Conservation (phyloP, 768 basidiomycete genomes). For the Fomitopsis pulvina region DNA sequence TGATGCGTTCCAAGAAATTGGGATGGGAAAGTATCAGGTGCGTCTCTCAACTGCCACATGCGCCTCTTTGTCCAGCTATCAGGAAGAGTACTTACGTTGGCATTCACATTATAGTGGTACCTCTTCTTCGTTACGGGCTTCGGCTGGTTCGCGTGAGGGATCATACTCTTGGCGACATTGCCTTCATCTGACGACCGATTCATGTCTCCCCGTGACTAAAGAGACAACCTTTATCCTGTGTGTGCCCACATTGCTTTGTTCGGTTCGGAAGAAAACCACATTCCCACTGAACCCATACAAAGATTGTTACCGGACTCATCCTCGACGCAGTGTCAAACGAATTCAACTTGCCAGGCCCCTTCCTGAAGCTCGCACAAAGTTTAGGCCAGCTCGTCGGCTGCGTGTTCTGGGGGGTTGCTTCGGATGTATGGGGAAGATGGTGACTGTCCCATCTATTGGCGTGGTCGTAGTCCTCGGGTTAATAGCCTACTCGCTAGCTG, state of each 20-base stretch:
- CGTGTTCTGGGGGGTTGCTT: constrained; percentile 59
- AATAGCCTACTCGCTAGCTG: too few relatives aligned
- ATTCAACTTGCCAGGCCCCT: constrained; percentile 54
- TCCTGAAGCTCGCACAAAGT: constrained; percentile 64
- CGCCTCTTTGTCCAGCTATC: too few relatives aligned
- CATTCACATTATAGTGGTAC: constrained; percentile 47
- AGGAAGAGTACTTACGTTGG: too few relatives aligned
- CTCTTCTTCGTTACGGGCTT: constrained; percentile 65
- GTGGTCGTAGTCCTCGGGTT: too few relatives aligned
- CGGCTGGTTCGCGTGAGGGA: constrained; percentile 72
- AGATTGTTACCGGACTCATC: constrained; percentile 58
- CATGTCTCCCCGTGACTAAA: too few relatives aligned
- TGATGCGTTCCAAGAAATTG: constrained; percentile 43
- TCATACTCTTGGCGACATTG: constrained; percentile 6
- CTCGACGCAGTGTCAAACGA: constrained; percentile 58
- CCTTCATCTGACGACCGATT: neutral
- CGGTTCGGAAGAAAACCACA: too few relatives aligned
- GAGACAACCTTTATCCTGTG: constrained; percentile 66
- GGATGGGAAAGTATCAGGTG: constrained; percentile 53
- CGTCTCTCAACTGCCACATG: too few relatives aligned
- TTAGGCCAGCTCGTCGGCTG: constrained; percentile 66
- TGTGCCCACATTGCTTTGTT: neutral
- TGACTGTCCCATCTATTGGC: too few relatives aligned
- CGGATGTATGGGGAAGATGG: constrained; percentile 68
- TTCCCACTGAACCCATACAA: neutral